Base-by-base conservation (phyloP, 176 grass and related monocot genomes). In the Puya raimondii region DNA sequence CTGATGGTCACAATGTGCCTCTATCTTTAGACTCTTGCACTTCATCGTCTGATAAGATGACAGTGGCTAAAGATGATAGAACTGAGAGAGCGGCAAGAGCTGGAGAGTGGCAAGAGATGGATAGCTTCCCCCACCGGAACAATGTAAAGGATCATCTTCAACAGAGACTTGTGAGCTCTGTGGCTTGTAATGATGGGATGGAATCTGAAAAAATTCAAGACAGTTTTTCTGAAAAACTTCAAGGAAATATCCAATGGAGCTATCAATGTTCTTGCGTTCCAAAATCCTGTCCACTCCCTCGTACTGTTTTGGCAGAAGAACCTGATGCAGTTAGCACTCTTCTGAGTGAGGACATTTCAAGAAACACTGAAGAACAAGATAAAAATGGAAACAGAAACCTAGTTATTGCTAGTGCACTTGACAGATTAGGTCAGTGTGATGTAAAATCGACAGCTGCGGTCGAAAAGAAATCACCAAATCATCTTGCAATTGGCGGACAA, bases 211-310 rank as follows among this genome's bases (percentile, higher is more conserved):
- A 70, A 78, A 81, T 70, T 77, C 29, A 49, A 26, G 83, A 20
- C 21, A 65, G 50, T 14, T 69, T 70, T 72, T 84, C 82, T 78
- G 65, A 63, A 70, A 63, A 71, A 78, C 73, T 91, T 74, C 51
- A 75, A 14, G 78, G 73, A 27, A 82, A 88, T 85, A 68, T 78
- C 65, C 63, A 53, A n/a, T 52, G 67, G 63, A 72, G 65, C 26
- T 51, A 61, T 65, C 73, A 69, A 69, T 77, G 76, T 78, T 23
- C 74, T 73, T 64, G 8, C 64, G 47, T 99, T 81, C 90, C 95
- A 47, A 69, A 82, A 75, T 88, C 90, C 29, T 91, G 85, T 76
- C 87, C 87, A 59, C 88, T 91, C 69, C 80, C 82, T 71, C 11
- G 56, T 75, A 71, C 84, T 66, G 76, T 76, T 67, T 76, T 65